phyloP scores from a whole-genome alignment of 441 rosid species.

The Populus hybrid region DNA sequence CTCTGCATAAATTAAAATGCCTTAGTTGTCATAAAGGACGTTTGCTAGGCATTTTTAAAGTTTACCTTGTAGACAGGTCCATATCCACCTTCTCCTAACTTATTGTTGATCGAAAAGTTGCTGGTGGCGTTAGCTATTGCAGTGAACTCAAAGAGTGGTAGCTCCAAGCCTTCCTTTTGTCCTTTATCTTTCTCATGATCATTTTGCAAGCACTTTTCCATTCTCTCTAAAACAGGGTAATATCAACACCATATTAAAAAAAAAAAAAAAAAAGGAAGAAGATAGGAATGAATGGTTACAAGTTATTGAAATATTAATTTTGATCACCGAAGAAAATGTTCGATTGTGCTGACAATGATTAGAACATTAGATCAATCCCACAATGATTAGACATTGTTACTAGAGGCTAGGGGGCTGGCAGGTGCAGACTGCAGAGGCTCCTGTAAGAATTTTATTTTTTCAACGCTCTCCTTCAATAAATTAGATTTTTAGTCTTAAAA shows the following conservation, averaged over 20 bases:
- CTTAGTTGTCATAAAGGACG: neutral
- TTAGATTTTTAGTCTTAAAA: no score
- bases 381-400: no score
- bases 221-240: neutral
- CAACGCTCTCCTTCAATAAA: no score
- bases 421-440: no score
- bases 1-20: neutral
- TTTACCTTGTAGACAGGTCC: conserved; percentile 36
- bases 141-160: conserved; percentile 29
- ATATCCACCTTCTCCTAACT: conserved; percentile 47
- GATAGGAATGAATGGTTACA: neutral
- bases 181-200: neutral
- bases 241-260: neutral
- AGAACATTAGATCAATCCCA: no score
- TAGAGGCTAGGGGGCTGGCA: no score
- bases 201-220: neutral
- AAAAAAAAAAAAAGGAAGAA: no score
- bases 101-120: conserved; percentile 30
- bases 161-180: conserved; percentile 27
- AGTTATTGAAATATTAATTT: no score
- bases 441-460: no score
- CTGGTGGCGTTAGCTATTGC: conserved; percentile 31
- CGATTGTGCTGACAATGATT: no score
- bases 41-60: no score
- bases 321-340: no score